Conservation (phyloP, 805 yeast species). For the Naumovozyma castellii region DNA sequence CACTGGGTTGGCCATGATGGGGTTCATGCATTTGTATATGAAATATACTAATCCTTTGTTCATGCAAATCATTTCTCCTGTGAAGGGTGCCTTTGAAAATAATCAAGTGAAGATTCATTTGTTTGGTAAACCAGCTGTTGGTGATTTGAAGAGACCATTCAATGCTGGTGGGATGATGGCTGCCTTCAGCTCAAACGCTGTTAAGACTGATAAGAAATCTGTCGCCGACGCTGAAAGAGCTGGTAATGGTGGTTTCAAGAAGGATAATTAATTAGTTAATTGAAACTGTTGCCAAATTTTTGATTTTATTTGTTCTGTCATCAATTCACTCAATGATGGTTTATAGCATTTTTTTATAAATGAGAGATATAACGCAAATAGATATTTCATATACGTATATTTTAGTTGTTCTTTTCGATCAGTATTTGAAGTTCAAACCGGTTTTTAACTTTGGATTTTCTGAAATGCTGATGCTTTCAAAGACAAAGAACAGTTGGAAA, state of each 20-base stretch:
- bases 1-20: conserved; percentile 93
- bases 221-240: conserved; percentile 75
- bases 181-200: conserved; percentile 34
- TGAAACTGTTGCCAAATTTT: too few species aligned
- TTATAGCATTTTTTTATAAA: too few species aligned
- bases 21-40: conserved; percentile 95
- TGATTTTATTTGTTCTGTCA: too few species aligned
- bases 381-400: too few species aligned
- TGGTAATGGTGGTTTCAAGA: conserved; percentile 83
- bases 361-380: too few species aligned
- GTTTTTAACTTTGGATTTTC: too few species aligned
- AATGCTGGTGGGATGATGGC: conserved; percentile 77
- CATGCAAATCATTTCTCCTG: conserved; percentile 85
- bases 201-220: conserved; percentile 79
- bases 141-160: conserved; percentile 95
- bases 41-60: conserved; percentile 94
- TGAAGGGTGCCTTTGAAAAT: conserved; percentile 82
- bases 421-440: too few species aligned
- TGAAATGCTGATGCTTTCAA: too few species aligned
- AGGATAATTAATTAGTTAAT: conserved; percentile 65
- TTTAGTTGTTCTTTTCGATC: too few species aligned
- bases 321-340: too few species aligned
- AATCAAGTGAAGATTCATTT: conserved; percentile 87
- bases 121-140: conserved; percentile 71
- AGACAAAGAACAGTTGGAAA: too few species aligned